Evolutionary conservation across 176 grass and related monocot genomes (phyloP).

Genomic region (Aegilops bicornis): DNA sequence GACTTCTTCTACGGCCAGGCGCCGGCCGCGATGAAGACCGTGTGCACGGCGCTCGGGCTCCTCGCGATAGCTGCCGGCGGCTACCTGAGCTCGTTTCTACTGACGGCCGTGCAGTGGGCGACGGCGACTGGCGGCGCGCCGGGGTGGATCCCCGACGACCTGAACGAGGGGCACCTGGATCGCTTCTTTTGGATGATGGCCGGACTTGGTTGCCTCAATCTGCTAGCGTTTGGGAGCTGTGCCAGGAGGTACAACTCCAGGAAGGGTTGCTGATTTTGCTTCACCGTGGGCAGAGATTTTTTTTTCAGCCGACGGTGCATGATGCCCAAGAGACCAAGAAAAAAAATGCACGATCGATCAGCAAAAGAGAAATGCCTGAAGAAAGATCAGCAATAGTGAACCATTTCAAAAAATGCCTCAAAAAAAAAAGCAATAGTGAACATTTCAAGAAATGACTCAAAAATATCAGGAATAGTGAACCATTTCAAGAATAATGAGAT

Average conservation of each 20-base stretch:
- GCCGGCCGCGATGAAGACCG: constrained; percentile 55
- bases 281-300: no score
- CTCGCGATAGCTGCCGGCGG: constrained; percentile 40
- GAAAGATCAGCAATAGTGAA: no score
- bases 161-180: constrained; percentile 55
- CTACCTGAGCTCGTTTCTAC: constrained; percentile 57
- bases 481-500: no score
- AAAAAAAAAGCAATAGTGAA: no score
- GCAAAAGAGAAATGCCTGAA: no score
- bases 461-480: no score
- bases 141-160: constrained; percentile 62
- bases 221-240: neutral
- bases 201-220: neutral
- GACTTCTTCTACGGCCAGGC: constrained; percentile 72
- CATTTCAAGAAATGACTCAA: no score
- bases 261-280: neutral
- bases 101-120: constrained; percentile 25
- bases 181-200: constrained; percentile 37
- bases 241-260: neutral
- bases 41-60: constrained; percentile 53
- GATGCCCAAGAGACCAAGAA: no score
- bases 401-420: no score
- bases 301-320: no score
- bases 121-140: constrained; percentile 13
- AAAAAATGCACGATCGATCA: no score